phyloP scores from a whole-genome alignment of 2,329 filamentous ascomycete genomes.

The Xylariales sp. region DNA sequence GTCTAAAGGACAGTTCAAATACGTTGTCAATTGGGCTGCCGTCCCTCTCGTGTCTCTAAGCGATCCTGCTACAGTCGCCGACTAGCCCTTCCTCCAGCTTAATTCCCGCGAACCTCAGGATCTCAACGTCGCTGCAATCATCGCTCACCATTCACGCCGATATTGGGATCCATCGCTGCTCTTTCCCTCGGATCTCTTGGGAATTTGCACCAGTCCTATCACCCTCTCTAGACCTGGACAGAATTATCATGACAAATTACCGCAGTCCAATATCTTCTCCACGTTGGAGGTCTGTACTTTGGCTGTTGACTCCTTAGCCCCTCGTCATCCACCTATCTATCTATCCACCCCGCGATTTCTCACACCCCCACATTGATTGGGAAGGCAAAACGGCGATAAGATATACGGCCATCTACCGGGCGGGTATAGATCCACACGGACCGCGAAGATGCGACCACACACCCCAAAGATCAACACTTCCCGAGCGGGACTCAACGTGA shows the following conservation, averaged over 20 bases:
- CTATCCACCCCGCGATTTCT: constrained; percentile 25
- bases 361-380: constrained; percentile 18
- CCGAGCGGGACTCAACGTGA: constrained; percentile 22
- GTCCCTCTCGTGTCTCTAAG: neutral
- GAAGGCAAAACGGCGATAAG: constrained; percentile 20
- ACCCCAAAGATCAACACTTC: constrained; percentile 22
- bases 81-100: neutral
- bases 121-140: no score
- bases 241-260: constrained; percentile 44
- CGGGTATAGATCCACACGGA: constrained; percentile 19
- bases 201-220: constrained; percentile 24
- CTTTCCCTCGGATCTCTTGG: constrained; percentile 1
- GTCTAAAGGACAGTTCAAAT: neutral
- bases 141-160: no score
- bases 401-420: constrained; percentile 16
- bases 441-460: constrained; percentile 24
- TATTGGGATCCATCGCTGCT: neutral
- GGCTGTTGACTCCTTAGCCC: constrained; percentile 37
- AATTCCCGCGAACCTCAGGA: no score
- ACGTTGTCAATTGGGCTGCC: no score
- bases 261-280: constrained; percentile 34
- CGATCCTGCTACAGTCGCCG: neutral
- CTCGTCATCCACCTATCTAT: constrained; percentile 11
- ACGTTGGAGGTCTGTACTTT: constrained; percentile 40
- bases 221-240: no score